Evolutionary conservation across 805 yeast genomes (phyloP), one percentile per base, ranked within the genome.

Genomic region (Yamadazyma nakazawae): DNA sequence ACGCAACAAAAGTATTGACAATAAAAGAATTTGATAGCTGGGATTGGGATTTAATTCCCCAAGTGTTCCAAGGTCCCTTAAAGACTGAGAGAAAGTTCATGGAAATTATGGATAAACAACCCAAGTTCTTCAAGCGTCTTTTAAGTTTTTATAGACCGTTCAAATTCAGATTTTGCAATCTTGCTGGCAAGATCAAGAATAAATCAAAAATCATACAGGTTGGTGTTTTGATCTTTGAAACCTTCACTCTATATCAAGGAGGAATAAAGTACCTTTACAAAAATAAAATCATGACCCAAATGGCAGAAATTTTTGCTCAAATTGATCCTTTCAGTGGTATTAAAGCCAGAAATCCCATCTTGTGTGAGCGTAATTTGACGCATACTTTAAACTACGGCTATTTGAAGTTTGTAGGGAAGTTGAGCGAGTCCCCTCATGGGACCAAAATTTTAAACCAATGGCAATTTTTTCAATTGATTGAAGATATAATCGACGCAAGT

Each of bases 121-220:
- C 97, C 0, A 92, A 91, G 57, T 88, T 94, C 57, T 74, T 91
- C 60, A 91, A 92, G 59, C 69, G 97, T 46, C 62, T 94, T 21
- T 63, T 91, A 55, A 87, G 96, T 1, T 94, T 92, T 61, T 92
- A 82, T 61, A 74, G 98, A 45, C 99, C 99, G 0, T 85, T 91
- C 68, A 91, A 95, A 64, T 81, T 84, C 56, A 71, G 97, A 46
- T 92, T 90, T 63, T 66, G 72, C 40, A 64, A 63, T 21, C 52
- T 67, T 9, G 48, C 55, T 72, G 71, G 24, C 64, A 81, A 39
- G 68, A 30, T 43, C 3, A 78, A 48, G 26, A 41, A 50, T 28
- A 75, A 84, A 19, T 75, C 73, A 21, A 74, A 77, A 50, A 88
- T 82, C 54, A 76, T 87, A 11, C 76, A 72, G 42, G 83, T 86